These are phyloP conservation scores for Tylopilus subfusipes DNA, from an alignment of 768 basidiomycete genomes.

Conservation along the genomic window DNA sequence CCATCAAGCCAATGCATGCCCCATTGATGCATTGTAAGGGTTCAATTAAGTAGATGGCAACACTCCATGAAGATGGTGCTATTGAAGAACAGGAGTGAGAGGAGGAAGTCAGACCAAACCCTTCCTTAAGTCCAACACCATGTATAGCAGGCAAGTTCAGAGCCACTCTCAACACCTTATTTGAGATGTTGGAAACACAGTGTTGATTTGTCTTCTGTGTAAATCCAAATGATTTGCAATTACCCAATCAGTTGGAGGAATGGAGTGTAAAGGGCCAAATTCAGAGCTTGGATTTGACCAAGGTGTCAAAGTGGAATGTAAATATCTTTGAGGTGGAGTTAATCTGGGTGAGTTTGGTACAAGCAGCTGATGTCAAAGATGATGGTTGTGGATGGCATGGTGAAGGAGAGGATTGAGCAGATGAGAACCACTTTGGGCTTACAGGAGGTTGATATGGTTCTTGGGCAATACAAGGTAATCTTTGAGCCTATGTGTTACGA, in stretches of 20 bases:
- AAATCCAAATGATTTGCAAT: slow-evolving; percentile 92
- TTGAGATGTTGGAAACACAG: slow-evolving; percentile 85
- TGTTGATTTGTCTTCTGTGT: slow-evolving; percentile 91
- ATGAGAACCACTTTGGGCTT: slow-evolving; percentile 54
- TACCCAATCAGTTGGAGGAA: slow-evolving; percentile 92
- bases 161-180: slow-evolving; percentile 77
- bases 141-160: slow-evolving; percentile 88
- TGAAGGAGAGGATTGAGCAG: slow-evolving; percentile 58
- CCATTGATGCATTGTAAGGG: slow-evolving; percentile 85
- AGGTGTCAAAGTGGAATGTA: slow-evolving; percentile 65
- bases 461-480: slow-evolving; percentile 81
- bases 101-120: slow-evolving; percentile 36
- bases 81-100: slow-evolving; percentile 49
- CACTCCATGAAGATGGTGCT: slow-evolving; percentile 31
- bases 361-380: slow-evolving; percentile 54
- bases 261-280: slow-evolving; percentile 91
- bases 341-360: slow-evolving; percentile 86
- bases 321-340: slow-evolving; percentile 81
- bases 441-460: slow-evolving; percentile 67
- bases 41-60: slow-evolving; percentile 52
- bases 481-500: neutral
- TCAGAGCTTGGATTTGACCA: slow-evolving; percentile 70
- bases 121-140: slow-evolving; percentile 39
- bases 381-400: slow-evolving; percentile 57
- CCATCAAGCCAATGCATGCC: slow-evolving; percentile 89